phyloP scores from a whole-genome alignment of 257 asterid species.

The Primulina eburnea region DNA sequence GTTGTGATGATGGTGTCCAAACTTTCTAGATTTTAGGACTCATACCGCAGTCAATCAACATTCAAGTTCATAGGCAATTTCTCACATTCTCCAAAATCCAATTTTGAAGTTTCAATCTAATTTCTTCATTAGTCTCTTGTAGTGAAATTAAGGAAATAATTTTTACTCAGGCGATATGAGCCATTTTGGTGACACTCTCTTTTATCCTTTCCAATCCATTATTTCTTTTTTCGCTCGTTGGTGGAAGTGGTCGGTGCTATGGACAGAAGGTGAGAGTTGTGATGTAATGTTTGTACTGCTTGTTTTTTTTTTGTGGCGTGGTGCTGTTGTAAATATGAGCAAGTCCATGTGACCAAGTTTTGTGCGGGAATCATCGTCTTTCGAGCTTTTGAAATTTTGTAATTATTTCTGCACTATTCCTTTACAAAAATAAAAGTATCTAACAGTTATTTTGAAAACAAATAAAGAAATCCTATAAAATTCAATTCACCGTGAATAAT shows the following conservation, averaged over 20 bases:
- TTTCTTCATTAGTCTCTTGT: constrained; percentile 21
- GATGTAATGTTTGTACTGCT: not conserved
- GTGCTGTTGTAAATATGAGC: not conserved
- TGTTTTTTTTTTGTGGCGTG: not conserved
- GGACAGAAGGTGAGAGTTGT: not conserved
- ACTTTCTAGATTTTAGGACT: constrained; percentile 24
- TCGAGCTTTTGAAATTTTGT: not conserved
- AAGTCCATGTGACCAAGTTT: not conserved
- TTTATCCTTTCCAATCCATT: not conserved
- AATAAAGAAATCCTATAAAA: too few species aligned
- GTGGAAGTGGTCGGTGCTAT: not conserved
- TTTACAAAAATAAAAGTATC: too few species aligned
- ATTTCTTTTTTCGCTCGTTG: not conserved
- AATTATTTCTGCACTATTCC: too few species aligned
- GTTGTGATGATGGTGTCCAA: constrained; percentile 23
- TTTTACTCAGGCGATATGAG: constrained; percentile 28
- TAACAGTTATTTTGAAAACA: too few species aligned
- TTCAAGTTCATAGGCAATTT: constrained; percentile 31
- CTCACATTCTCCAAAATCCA: constrained; percentile 39
- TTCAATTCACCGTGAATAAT: too few species aligned
- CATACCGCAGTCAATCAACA: constrained; percentile 20
- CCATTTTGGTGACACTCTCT: constrained; percentile 31
- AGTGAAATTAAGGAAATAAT: constrained; percentile 32
- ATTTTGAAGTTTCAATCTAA: constrained; percentile 41
- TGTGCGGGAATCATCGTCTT: not conserved